A percentile compares a stretch with the other conserved stretches of the same genome.
phyloP scores from a whole-genome alignment of 176 grass and related monocot genomes.

The Aegilops bicornis region DNA sequence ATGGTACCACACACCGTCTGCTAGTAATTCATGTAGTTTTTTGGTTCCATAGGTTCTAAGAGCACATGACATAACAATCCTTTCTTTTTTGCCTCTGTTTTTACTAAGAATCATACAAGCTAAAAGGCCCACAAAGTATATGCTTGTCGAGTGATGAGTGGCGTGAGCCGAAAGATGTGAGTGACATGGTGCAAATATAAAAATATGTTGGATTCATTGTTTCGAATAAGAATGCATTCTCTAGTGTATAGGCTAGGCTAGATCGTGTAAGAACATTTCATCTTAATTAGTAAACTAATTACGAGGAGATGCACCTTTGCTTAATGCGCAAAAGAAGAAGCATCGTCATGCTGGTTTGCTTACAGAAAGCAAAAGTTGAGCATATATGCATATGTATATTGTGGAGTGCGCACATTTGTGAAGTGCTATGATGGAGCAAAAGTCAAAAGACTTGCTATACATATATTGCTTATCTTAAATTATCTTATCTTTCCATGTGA shows the following conservation, averaged over 20 bases:
- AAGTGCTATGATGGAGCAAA: not conserved
- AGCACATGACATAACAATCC: no score
- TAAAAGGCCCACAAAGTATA: no score
- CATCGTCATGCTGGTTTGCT: not conserved
- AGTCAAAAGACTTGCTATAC: conserved; percentile 1
- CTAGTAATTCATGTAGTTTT: no score
- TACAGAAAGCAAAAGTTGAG: not conserved
- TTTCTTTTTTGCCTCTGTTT: no score
- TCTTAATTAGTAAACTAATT: not conserved
- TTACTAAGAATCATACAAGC: no score
- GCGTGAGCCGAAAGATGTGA: no score
- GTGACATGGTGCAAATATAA: not conserved
- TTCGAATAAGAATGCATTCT: not conserved
- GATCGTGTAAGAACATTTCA: no score
- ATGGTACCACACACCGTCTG: no score
- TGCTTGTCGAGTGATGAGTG: no score
- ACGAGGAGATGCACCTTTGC: not conserved
- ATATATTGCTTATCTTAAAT: not conserved
- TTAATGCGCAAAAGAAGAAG: not conserved
- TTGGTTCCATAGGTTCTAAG: no score
- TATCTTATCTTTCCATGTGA: not conserved
- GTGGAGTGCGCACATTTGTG: not conserved
- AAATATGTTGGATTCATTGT: not conserved
- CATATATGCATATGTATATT: not conserved
- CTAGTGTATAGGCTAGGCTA: no score